Conservation (phyloP, 331 rosid genomes). For the Malus hybrid region DNA sequence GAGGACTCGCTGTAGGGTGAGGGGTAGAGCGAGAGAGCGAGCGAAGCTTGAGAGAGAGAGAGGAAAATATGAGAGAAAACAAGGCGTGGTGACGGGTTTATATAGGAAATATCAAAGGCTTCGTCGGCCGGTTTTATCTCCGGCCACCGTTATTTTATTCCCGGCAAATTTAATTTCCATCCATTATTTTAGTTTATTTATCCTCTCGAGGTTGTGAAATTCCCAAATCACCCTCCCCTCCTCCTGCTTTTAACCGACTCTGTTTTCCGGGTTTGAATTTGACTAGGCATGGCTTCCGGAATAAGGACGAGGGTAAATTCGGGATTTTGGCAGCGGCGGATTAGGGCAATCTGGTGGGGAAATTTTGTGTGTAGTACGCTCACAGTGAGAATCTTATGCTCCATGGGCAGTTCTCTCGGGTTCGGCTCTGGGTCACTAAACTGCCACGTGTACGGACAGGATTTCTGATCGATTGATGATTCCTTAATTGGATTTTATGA, state of each 20-base stretch:
- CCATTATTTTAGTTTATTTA: conserved; percentile 1
- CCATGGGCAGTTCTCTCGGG: neutral
- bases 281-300: neutral
- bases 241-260: neutral
- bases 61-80: conserved; percentile 43
- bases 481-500: neutral
- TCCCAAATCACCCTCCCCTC: neutral
- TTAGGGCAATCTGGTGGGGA: neutral
- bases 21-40: conserved; percentile 16
- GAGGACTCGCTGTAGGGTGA: conserved; percentile 2
- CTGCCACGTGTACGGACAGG: neutral
- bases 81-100: conserved; percentile 56
- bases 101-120: conserved; percentile 69
- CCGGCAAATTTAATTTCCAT: conserved; percentile 5
- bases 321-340: neutral
- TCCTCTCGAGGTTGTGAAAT: neutral
- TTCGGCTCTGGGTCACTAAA: neutral
- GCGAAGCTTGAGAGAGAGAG: conserved; percentile 12
- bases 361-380: conserved; percentile 8
- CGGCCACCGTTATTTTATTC: conserved; percentile 35
- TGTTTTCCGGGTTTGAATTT: neutral
- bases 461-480: neutral
- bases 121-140: conserved; percentile 28
- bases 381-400: conserved; percentile 19
- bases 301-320: neutral